Conservation (phyloP, 2,329 filamentous ascomycete genomes). For the Fonsecaea pedrosoi region DNA sequence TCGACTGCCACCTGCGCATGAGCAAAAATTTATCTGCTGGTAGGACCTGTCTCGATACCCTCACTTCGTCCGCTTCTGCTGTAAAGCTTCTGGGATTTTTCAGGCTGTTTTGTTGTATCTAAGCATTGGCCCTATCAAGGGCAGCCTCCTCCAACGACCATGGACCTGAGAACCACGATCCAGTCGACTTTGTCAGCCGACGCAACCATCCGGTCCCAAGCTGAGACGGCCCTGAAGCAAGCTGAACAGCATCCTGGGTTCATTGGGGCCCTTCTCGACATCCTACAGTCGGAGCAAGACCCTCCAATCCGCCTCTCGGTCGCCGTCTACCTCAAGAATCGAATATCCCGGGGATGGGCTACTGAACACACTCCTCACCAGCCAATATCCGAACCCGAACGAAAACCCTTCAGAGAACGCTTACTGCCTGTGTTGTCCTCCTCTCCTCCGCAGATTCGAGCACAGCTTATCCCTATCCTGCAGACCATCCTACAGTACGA, state of each 20-base stretch:
- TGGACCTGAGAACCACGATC: slow-evolving; percentile 65
- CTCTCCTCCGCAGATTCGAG: slow-evolving; percentile 79
- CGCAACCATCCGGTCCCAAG: slow-evolving; percentile 66
- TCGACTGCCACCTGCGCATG: slow-evolving; percentile 8
- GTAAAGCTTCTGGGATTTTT: slow-evolving; percentile 13
- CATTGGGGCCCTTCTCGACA: slow-evolving; percentile 85
- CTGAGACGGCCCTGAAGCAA: slow-evolving; percentile 73
- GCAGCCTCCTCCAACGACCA: slow-evolving; percentile 24
- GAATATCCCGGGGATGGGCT: slow-evolving; percentile 90
- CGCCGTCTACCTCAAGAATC: slow-evolving; percentile 97
- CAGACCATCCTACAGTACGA: slow-evolving; percentile 96
- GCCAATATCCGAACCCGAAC: slow-evolving; percentile 86
- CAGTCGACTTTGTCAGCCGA: slow-evolving; percentile 69
- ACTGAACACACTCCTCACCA: slow-evolving; percentile 76
- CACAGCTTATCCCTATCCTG: slow-evolving; percentile 90
- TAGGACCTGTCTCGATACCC: neutral
- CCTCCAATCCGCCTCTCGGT: slow-evolving; percentile 83
- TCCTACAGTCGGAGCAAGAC: slow-evolving; percentile 87
- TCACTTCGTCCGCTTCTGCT: slow-evolving; percentile 6
- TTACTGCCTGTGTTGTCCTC: slow-evolving; percentile 87
- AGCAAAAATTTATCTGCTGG: neutral
- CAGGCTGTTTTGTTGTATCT: slow-evolving; percentile 31
- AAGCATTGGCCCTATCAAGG: slow-evolving; percentile 33
- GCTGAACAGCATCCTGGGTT: slow-evolving; percentile 91
- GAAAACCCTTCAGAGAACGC: slow-evolving; percentile 82